Percentiles rank a stretch among this genome's conserved stretches.
Evolutionary conservation across 371 early-diverging fungal species (phyloP).

Genomic region (Mucor circinelloides): DNA sequence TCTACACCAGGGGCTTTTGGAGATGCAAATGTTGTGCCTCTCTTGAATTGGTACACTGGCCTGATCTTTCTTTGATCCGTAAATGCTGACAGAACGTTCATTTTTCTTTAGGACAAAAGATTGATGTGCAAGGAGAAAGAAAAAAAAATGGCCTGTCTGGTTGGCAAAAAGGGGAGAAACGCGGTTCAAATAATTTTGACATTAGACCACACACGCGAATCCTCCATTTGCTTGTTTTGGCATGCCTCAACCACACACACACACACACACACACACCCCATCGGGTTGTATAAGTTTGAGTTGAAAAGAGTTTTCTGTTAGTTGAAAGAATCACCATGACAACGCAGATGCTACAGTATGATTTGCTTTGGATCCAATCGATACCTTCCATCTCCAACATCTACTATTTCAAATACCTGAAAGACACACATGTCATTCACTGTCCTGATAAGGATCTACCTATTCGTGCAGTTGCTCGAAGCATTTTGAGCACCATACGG

Average conservation of each 20-base stretch:
- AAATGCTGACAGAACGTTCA: not conserved
- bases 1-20: not conserved
- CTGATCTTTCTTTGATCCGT: not conserved
- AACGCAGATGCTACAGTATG: not conserved
- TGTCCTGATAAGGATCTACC: not conserved
- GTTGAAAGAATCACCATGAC: not conserved
- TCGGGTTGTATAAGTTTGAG: too few relatives aligned
- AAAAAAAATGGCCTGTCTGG: too few relatives aligned
- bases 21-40: not conserved
- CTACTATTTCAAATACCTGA: not conserved
- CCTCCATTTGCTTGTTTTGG: not conserved
- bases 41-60: not conserved
- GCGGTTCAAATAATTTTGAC: not conserved
- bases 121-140: too few relatives aligned
- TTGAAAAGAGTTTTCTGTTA: too few relatives aligned
- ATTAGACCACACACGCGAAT: not conserved
- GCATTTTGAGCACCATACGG: not conserved
- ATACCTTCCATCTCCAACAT: not conserved
- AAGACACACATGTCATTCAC: not conserved
- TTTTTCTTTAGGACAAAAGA: not conserved
- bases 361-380: not conserved
- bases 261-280: too few relatives aligned
- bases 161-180: not conserved
- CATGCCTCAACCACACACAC: too few relatives aligned
- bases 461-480: slow-evolving; percentile 1